Conservation (phyloP, 495 filamentous ascomycete species). For the Aspergillus indologenus region DNA sequence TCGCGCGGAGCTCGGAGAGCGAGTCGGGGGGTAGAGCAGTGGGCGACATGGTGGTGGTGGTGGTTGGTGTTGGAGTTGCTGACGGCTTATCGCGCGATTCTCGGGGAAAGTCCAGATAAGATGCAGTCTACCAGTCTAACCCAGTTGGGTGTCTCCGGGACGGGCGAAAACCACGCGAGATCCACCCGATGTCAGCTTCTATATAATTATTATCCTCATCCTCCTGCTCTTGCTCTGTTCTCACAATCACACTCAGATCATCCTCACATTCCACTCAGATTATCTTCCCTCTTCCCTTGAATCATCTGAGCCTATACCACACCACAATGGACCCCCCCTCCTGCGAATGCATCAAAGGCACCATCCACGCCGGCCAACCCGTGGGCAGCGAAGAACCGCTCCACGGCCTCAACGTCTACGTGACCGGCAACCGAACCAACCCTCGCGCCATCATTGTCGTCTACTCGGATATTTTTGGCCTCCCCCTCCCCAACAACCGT, state of each 20-base stretch:
- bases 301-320: background rate
- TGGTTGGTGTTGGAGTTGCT: no score
- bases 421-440: constrained; percentile 3
- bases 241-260: no score
- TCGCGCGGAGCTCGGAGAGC: background rate
- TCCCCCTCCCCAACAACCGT: constrained; percentile 3
- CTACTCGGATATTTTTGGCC: constrained; percentile 3
- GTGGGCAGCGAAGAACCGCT: background rate
- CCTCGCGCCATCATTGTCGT: constrained; percentile 1
- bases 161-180: background rate
- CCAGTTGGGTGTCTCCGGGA: background rate
- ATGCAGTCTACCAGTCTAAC: background rate
- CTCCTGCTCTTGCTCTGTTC: no score
- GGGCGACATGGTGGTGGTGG: background rate
- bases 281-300: no score
- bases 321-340: background rate
- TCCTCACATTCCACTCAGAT: no score
- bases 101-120: constrained; percentile 1
- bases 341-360: constrained; percentile 5
- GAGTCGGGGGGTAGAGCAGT: no score
- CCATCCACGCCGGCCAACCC: constrained; percentile 3
- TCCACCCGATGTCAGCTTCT: no score
- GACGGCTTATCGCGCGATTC: background rate
- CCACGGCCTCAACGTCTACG: constrained; percentile 5
- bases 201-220: no score